These are phyloP conservation scores for Harringtonia aguacate DNA, from an alignment of 2,329 filamentous ascomycete genomes.

Conservation along the genomic window DNA sequence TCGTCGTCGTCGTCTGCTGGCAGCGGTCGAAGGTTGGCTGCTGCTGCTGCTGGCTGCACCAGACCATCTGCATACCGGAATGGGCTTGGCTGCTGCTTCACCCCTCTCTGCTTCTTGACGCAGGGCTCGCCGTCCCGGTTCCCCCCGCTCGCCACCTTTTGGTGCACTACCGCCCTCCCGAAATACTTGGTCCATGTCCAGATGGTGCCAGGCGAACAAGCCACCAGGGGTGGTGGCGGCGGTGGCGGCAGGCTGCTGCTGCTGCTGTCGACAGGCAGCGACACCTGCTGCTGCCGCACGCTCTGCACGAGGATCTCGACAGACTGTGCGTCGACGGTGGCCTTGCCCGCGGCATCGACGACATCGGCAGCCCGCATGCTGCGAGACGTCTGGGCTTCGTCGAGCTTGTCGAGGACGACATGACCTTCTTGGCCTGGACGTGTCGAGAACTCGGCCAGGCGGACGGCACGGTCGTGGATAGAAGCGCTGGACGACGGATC, in stretches of 20 bases:
- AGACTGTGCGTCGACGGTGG: neutral
- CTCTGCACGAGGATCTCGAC: slow-evolving; percentile 6
- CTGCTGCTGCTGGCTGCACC: too few relatives aligned
- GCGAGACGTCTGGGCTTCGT: slow-evolving; percentile 1
- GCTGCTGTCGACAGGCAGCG: too few relatives aligned
- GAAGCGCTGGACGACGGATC: neutral
- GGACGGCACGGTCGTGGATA: slow-evolving; percentile 1
- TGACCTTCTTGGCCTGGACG: neutral
- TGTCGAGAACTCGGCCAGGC: neutral
- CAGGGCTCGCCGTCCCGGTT: neutral
- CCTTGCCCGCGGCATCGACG: neutral
- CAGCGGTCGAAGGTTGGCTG: too few relatives aligned
- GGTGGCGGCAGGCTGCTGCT: neutral
- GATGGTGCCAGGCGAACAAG: slow-evolving; percentile 1
- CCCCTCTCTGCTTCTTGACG: neutral
- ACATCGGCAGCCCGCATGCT: neutral
- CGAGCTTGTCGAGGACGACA: neutral
- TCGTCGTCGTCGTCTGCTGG: neutral
- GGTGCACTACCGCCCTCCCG: too few relatives aligned
- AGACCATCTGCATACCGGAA: too few relatives aligned
- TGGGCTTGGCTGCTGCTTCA: too few relatives aligned
- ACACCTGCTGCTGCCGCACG: neutral
- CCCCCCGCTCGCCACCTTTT: too few relatives aligned
- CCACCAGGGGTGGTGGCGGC: neutral
- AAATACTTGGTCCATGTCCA: slow-evolving; percentile 14